Evolutionary conservation across 371 early-diverging fungal genomes (phyloP).

Genomic region (Gilbertella persicaria): DNA sequence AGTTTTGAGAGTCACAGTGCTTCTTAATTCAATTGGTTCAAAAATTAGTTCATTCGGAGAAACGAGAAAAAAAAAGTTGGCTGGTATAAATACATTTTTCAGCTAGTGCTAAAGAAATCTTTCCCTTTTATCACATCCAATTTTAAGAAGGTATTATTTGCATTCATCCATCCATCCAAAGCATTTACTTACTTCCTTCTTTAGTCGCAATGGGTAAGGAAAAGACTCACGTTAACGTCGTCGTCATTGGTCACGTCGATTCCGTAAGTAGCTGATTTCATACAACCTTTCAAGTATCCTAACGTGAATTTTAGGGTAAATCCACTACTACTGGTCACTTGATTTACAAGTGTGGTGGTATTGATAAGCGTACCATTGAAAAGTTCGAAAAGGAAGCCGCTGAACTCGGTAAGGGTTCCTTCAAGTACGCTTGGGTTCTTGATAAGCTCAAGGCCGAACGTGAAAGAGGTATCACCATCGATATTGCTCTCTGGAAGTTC

Average conservation of each 20-base stretch:
- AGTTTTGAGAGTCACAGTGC: neutral
- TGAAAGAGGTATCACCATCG: slow-evolving; percentile 97
- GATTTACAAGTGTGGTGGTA: slow-evolving; percentile 98
- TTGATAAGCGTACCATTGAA: slow-evolving; percentile 98
- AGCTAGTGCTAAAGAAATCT: neutral
- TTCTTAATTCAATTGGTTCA: neutral
- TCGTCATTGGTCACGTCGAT: slow-evolving; percentile 99
- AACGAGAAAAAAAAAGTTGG: neutral
- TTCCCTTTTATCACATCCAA: slow-evolving; percentile 20
- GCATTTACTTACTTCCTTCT: slow-evolving; percentile 1
- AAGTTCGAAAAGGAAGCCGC: slow-evolving; percentile 99
- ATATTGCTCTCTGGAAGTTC: slow-evolving; percentile 98
- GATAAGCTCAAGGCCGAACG: slow-evolving; percentile 98
- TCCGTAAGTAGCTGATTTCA: slow-evolving; percentile 77
- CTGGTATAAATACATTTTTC: slow-evolving; percentile 7
- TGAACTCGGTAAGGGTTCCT: slow-evolving; percentile 98
- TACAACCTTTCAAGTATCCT: no score
- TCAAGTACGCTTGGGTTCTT: slow-evolving; percentile 96
- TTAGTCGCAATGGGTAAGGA: slow-evolving; percentile 83
- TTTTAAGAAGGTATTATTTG: slow-evolving; percentile 6
- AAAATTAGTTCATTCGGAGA: slow-evolving; percentile 7
- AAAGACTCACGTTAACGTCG: slow-evolving; percentile 94
- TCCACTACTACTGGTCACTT: slow-evolving; percentile 84
- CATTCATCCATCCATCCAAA: slow-evolving; percentile 10
- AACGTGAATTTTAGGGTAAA: no score